phyloP scores from a whole-genome alignment of 805 yeast species.

The Candida qinlingensis region DNA sequence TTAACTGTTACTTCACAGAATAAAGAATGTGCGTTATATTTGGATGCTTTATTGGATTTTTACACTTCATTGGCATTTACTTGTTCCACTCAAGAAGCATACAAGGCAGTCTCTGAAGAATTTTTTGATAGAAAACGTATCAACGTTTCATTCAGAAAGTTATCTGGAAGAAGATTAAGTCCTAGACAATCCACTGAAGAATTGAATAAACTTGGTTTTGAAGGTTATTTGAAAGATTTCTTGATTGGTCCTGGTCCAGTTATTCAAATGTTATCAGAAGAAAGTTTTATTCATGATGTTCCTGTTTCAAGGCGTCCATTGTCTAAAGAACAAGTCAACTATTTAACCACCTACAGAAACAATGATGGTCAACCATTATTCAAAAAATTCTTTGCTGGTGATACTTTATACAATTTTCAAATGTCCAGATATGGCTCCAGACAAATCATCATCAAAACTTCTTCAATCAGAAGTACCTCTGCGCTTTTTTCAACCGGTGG shows the following conservation, averaged over 20 bases:
- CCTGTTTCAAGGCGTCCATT: constrained; percentile 58
- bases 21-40: constrained; percentile 42
- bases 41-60: constrained; percentile 52
- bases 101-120: constrained; percentile 35
- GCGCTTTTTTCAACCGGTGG: constrained; percentile 18
- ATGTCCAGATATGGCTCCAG: constrained; percentile 61
- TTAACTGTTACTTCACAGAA: constrained; percentile 54
- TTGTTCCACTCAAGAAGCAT: constrained; percentile 48
- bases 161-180: constrained; percentile 16
- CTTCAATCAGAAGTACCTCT: constrained; percentile 6
- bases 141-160: constrained; percentile 55
- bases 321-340: constrained; percentile 33
- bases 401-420: constrained; percentile 42
- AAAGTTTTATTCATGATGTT: constrained; percentile 43
- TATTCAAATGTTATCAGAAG: constrained; percentile 62
- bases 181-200: constrained; percentile 29
- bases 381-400: constrained; percentile 56
- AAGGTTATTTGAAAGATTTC: constrained; percentile 70
- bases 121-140: constrained; percentile 33
- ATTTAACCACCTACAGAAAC: constrained; percentile 25
- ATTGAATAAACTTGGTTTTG: constrained; percentile 58
- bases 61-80: constrained; percentile 60
- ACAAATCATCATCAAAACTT: constrained; percentile 32
- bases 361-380: constrained; percentile 41
- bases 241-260: constrained; percentile 71